These are phyloP conservation scores for Ophiocordyceps polyrhachis-furcata DNA, from an alignment of 2,329 filamentous ascomycete species.

Conservation along the genomic window DNA sequence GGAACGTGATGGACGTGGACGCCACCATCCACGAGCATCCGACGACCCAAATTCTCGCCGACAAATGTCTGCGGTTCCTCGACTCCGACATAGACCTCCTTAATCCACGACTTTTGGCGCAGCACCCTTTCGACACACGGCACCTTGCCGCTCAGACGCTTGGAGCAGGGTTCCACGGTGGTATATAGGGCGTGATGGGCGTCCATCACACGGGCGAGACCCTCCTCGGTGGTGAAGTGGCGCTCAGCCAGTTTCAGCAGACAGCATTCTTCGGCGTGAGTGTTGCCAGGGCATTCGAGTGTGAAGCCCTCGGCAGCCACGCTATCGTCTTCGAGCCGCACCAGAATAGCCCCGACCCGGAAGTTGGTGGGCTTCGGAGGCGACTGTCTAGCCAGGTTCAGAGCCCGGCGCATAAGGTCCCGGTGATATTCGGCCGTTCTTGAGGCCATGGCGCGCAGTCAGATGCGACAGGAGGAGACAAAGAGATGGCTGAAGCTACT, in stretches of 20 bases:
- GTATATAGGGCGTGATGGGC: slow-evolving; percentile 50
- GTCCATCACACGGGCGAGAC: slow-evolving; percentile 23
- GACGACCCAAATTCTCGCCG: slow-evolving; percentile 56
- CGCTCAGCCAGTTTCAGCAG: slow-evolving; percentile 49
- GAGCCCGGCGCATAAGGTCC: slow-evolving; percentile 46
- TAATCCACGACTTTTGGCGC: slow-evolving; percentile 39
- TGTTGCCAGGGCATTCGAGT: slow-evolving; percentile 78
- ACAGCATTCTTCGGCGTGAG: slow-evolving; percentile 89
- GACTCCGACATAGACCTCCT: slow-evolving; percentile 71
- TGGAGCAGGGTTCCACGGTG: slow-evolving; percentile 74
- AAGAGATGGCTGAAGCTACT: not conserved
- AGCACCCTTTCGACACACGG: slow-evolving; percentile 69
- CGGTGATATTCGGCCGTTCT: slow-evolving; percentile 21
- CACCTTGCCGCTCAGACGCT: slow-evolving; percentile 54
- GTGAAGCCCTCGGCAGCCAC: slow-evolving; percentile 76
- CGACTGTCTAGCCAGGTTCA: slow-evolving; percentile 59
- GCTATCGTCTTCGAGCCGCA: slow-evolving; percentile 27
- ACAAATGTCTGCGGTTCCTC: slow-evolving; percentile 85
- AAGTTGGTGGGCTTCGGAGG: slow-evolving; percentile 83
- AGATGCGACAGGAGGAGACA: not conserved
- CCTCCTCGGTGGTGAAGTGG: slow-evolving; percentile 31
- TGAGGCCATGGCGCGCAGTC: slow-evolving; percentile 6
- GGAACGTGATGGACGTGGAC: slow-evolving; percentile 54
- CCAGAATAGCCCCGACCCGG: slow-evolving; percentile 79
- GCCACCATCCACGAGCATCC: slow-evolving; percentile 50